Percentiles rank a stretch among this genome's conserved stretches.
Evolutionary conservation across 2,329 filamentous ascomycete genomes (phyloP).

Genomic region (Calycina marina): DNA sequence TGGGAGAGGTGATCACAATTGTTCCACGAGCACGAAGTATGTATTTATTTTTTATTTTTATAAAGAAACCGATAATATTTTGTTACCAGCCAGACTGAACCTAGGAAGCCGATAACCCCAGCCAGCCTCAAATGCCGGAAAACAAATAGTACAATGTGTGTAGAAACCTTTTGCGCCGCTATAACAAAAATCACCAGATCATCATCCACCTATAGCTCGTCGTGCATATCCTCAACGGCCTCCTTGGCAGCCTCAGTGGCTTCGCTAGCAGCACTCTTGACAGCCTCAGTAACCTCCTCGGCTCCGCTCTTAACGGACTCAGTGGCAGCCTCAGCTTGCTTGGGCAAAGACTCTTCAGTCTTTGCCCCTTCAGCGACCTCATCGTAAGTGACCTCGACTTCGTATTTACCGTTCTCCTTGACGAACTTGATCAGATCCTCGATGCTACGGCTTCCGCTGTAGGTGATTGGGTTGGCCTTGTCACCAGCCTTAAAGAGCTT

Average conservation of each 20-base stretch:
- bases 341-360: conserved; percentile 25
- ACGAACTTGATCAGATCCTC: conserved; percentile 89
- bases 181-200: conserved; percentile 10
- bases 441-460: conserved; percentile 73
- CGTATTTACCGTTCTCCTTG: conserved; percentile 87
- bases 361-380: conserved; percentile 38
- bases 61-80: neutral
- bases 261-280: conserved; percentile 30
- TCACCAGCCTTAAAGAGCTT: conserved; percentile 88
- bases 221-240: conserved; percentile 33
- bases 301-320: conserved; percentile 27
- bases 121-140: neutral
- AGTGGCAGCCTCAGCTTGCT: conserved; percentile 26
- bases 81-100: conserved; percentile 1
- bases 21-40: too few species aligned
- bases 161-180: too few species aligned
- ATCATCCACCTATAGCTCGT: conserved; percentile 52
- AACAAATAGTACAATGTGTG: conserved; percentile 18
- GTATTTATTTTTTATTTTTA: too few species aligned
- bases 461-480: conserved; percentile 76
- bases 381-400: conserved; percentile 49
- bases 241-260: conserved; percentile 27
- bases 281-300: conserved; percentile 33
- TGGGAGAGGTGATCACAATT: too few species aligned
- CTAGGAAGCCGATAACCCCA: conserved; percentile 1